Base-by-base conservation (phyloP, 2,329 filamentous ascomycete genomes). In the Orbilia ellipsospora region DNA sequence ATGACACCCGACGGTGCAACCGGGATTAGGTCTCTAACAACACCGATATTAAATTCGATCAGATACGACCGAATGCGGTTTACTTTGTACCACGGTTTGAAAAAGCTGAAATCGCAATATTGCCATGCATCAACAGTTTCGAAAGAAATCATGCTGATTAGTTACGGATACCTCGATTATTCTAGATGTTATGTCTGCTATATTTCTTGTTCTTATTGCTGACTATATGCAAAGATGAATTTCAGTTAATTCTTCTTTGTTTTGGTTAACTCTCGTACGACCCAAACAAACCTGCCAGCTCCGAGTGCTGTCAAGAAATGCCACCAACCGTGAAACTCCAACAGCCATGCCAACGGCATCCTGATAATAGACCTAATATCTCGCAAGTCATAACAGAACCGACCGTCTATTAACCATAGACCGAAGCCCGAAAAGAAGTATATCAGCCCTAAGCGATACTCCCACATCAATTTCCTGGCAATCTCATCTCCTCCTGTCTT, bases 41-140 rank as follows among this genome's bases (percentile, higher is more conserved):
- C 13, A 55, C 44, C 13, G 44, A 18, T 12, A 48, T 48, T 2
- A 45, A 3, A 15, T 45, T 48, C 6, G 8, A 48, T 36, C 31
- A 48, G 23, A 45, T 68, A 68, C 64, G 64, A 68, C 64, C 55
- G 48, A 42, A 68, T 68, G n/a, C 6, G 64, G 64, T 15, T 52
- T n/a, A 28, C 12, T 45, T 2, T 4, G 23, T 23, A 4, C 23
- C 2, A 13, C 6, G 8, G 44, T n/a, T 48, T 48, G 6, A n/a
- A 5, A n/a, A 12, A 44, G n/a, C 6, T 44, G n/a, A 18, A 7
- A n/a, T n/a, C 44, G 5, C 44, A 48, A 48, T 1, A 36, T 36
- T 10, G 10, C 31, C 5, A n/a, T n/a, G n/a, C n/a, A 6, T 10
- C 23, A 23, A 23, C 23, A 23, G 23, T 23, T 23, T 48, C 8